Evolutionary conservation across 331 rosid genomes (phyloP).

Genomic region (Acacia concinna): DNA sequence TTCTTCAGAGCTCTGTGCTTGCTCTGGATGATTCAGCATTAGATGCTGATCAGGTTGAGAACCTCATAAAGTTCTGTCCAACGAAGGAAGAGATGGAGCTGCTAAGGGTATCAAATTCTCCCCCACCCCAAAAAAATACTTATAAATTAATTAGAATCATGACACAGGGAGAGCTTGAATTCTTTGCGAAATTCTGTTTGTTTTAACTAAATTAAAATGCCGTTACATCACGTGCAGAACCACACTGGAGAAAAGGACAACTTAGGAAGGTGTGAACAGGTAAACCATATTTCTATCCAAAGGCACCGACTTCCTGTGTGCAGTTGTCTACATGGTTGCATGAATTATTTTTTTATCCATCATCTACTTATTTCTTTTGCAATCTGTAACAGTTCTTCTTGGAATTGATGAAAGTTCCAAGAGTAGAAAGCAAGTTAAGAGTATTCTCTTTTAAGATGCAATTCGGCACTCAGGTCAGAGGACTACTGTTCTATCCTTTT

Average conservation of each 20-base stretch:
- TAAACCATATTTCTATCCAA: slow-evolving; percentile 32
- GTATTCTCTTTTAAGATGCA: slow-evolving; percentile 92
- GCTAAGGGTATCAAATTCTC: slow-evolving; percentile 62
- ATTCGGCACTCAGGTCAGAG: slow-evolving; percentile 71
- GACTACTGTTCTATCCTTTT: slow-evolving; percentile 28
- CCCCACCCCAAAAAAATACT: neutral
- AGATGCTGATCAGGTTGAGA: slow-evolving; percentile 87
- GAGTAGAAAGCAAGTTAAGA: slow-evolving; percentile 86
- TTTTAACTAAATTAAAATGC: slow-evolving; percentile 33
- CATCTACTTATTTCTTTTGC: slow-evolving; percentile 32
- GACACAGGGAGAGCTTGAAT: neutral
- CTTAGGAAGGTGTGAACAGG: slow-evolving; percentile 96
- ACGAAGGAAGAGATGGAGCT: slow-evolving; percentile 93
- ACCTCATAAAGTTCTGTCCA: slow-evolving; percentile 94
- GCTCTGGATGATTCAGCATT: slow-evolving; percentile 82
- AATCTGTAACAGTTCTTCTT: slow-evolving; percentile 63
- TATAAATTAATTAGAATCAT: slow-evolving; percentile 27
- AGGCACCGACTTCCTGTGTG: neutral
- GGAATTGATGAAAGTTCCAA: slow-evolving; percentile 91
- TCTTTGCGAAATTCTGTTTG: slow-evolving; percentile 26
- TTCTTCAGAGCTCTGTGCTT: slow-evolving; percentile 67
- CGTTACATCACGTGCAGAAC: slow-evolving; percentile 54
- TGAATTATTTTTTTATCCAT: neutral
- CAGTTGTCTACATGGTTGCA: slow-evolving; percentile 12
- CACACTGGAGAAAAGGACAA: slow-evolving; percentile 78